Percentiles rank a stretch among this genome's conserved stretches.
Conservation (phyloP, 805 yeast species). For the Phaffomyces thermotolerans region DNA sequence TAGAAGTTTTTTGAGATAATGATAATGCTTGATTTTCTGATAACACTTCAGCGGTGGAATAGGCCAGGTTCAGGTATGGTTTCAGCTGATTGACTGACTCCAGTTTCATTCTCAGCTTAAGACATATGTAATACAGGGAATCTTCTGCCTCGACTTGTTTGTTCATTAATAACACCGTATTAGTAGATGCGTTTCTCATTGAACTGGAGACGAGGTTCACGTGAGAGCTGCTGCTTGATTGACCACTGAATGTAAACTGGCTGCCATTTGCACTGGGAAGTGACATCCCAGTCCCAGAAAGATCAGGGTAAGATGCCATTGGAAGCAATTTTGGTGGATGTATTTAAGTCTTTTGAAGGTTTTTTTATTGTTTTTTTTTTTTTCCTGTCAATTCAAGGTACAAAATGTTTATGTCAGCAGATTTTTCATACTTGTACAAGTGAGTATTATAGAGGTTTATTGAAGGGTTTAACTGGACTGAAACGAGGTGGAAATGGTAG, state of each 20-base stretch:
- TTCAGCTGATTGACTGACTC: constrained; percentile 58
- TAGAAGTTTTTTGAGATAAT: constrained; percentile 30
- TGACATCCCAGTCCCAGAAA: neutral
- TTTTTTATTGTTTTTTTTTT: neutral
- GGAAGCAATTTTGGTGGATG: neutral
- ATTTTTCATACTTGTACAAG: neutral
- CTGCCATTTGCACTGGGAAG: neutral
- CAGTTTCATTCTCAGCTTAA: constrained; percentile 46
- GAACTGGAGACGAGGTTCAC: constrained; percentile 8
- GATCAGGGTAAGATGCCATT: constrained; percentile 7
- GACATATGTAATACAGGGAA: constrained; percentile 64
- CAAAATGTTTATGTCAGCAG: neutral
- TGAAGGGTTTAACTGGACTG: no score
- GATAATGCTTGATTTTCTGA: constrained; percentile 65
- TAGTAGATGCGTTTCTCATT: constrained; percentile 9
- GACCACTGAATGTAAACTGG: neutral
- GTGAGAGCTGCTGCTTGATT: constrained; percentile 9
- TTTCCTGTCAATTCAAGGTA: neutral
- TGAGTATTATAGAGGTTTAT: no score
- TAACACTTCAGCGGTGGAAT: constrained; percentile 55
- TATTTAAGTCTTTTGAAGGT: neutral
- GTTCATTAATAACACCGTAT: constrained; percentile 46
- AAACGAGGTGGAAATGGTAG: constrained; percentile 4
- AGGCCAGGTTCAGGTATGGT: constrained; percentile 59
- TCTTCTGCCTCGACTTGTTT: constrained; percentile 53